phyloP scores from a whole-genome alignment of 345 rosid genomes.

The Mallotus nudiflorus region DNA sequence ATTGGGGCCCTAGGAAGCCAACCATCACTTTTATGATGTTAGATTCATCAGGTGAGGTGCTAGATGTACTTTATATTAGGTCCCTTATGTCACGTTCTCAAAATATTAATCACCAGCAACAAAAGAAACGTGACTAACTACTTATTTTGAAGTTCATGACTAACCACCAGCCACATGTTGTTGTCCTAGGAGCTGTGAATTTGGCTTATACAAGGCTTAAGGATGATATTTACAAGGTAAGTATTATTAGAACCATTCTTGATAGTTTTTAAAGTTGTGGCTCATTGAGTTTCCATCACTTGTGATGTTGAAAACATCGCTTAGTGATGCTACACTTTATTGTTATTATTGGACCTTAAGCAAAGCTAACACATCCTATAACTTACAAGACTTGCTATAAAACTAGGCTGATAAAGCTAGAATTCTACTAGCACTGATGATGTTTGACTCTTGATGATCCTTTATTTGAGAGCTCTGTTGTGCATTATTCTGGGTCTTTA shows the following conservation, averaged over 20 bases:
- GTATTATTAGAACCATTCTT: too few species aligned
- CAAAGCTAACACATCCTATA: neutral
- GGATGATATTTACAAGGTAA: too few species aligned
- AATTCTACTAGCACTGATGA: too few species aligned
- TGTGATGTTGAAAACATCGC: neutral
- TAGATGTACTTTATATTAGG: too few species aligned
- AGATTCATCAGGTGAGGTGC: too few species aligned
- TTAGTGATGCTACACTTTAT: neutral
- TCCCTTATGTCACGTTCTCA: too few species aligned
- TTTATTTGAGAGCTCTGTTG: too few species aligned
- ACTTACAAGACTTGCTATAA: neutral
- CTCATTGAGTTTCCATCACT: neutral
- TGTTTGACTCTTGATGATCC: too few species aligned
- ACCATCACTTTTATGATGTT: too few species aligned
- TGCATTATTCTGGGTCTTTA: neutral
- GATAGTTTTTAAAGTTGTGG: neutral
- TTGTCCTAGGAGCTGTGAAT: constrained; percentile 92
- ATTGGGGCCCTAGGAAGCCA: too few species aligned
- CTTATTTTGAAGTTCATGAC: constrained; percentile 89
- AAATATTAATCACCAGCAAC: constrained; percentile 85
- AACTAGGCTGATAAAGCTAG: neutral
- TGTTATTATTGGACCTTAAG: neutral
- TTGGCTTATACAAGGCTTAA: constrained; percentile 77
- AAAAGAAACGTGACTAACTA: constrained; percentile 88
- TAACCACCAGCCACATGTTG: constrained; percentile 95